Conservation (phyloP, 768 basidiomycete species). For the Termitomyces sp. region DNA sequence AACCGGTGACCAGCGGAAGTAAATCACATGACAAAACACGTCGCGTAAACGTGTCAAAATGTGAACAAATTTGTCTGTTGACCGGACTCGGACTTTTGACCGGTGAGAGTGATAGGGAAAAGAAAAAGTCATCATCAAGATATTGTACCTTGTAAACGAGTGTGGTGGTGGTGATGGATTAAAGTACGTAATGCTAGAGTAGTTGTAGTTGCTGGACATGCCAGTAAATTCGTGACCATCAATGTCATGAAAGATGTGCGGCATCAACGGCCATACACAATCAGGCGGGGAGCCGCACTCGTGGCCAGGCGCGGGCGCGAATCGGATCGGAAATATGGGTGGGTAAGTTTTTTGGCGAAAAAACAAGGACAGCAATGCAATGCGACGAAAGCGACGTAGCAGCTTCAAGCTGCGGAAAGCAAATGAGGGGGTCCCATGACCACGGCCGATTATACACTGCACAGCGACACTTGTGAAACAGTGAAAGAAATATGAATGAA, state of each 20-base stretch:
- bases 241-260: constrained; percentile 2
- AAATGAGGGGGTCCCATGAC: not conserved
- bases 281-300: not conserved
- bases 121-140: not conserved
- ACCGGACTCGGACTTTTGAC: not conserved
- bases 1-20: not conserved
- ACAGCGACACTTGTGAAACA: not conserved
- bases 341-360: constrained; percentile 11
- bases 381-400: constrained; percentile 4
- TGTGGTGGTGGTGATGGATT: constrained; percentile 2
- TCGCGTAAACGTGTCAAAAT: not conserved
- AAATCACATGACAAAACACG: not conserved
- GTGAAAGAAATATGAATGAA: not conserved
- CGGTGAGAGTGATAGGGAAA: not conserved
- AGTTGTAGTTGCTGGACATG: constrained; percentile 2
- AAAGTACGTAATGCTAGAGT: constrained; percentile 6
- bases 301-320: not conserved
- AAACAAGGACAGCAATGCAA: constrained; percentile 11
- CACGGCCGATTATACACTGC: not conserved
- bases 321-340: not conserved
- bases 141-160: constrained; percentile 9
- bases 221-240: constrained; percentile 10
- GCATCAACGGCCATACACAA: not conserved
- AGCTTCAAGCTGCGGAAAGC: constrained; percentile 3
- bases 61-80: not conserved